A percentile compares a stretch with the other conserved stretches of the same genome.
These are phyloP conservation scores for Boletus subcaerulescens DNA, from an alignment of 768 basidiomycete species.

Conservation along the genomic window DNA sequence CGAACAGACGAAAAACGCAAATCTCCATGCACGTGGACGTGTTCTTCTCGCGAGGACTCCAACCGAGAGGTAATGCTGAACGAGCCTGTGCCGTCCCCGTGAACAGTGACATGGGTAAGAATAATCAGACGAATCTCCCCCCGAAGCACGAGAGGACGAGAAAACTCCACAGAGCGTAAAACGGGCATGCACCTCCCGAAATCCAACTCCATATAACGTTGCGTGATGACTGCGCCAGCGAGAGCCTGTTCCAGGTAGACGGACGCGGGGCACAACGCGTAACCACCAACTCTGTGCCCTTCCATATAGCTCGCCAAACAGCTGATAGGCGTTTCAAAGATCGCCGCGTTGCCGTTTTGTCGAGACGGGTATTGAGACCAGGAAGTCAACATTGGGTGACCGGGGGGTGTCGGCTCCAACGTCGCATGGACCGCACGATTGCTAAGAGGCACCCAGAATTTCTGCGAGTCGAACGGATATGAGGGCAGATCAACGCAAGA, in stretches of 20 bases:
- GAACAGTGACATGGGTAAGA: constrained; percentile 38
- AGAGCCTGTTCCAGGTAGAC: constrained; percentile 59
- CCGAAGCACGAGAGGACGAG: constrained; percentile 52
- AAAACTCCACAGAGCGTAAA: constrained; percentile 45
- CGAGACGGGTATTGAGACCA: constrained; percentile 44
- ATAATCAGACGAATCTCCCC: constrained; percentile 32
- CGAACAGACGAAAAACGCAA: constrained; percentile 37
- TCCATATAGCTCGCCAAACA: constrained; percentile 43
- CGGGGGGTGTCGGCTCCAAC: constrained; percentile 12
- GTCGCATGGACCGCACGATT: constrained; percentile 18
- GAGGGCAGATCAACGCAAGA: constrained; percentile 53
- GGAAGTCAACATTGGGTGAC: constrained; percentile 36
- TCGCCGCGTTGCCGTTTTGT: constrained; percentile 35
- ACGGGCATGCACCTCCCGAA: constrained; percentile 34
- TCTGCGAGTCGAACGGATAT: constrained; percentile 57
- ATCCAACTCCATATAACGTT: constrained; percentile 31
- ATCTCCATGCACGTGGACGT: constrained; percentile 45
- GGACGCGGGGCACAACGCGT: constrained; percentile 62
- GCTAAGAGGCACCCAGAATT: constrained; percentile 55
- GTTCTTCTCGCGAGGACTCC: constrained; percentile 30
- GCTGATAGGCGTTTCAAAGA: constrained; percentile 53
- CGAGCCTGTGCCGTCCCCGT: constrained; percentile 34
- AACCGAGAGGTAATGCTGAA: constrained; percentile 49
- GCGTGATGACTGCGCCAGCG: constrained; percentile 41
- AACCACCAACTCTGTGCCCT: constrained; percentile 57